Base-by-base conservation (phyloP, 345 rosid species). In the Lagerstroemia speciosa region DNA sequence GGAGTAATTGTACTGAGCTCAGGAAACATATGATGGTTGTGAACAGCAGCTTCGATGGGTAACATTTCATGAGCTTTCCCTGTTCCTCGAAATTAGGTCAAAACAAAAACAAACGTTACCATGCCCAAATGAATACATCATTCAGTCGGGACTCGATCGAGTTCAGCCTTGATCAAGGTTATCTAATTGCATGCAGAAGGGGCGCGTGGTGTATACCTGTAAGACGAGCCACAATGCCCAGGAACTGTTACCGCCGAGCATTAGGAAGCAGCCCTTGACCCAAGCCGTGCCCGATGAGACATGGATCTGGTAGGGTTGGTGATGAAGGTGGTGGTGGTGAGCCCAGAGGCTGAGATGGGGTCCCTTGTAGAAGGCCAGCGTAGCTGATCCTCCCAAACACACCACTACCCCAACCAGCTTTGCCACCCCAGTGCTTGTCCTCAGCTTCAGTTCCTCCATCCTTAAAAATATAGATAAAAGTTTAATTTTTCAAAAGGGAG, bases 171-270 rank as follows among this genome's bases (percentile, higher is more conserved):
- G n/a, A n/a, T n/a, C n/a, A n/a, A n/a, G n/a, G 8, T 36, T 9
- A 36, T 4, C 38, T 2, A 36, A 36, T 9, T 36, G 38, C n/a
- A n/a, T n/a, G n/a, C n/a, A 36, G 8, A 36, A 36, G 8, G 38
- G 8, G 8, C 8, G 8, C 38, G 38, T 36, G 8, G 38, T 36
- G 38, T 11, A 5, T 76, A 90, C 97, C 98, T 93, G 97, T 66
- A 93, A 70, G 5, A 91, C 92, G 57, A 93, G 81, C 98, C 98
- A 93, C 37, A 93, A 62, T 34, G 87, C 97, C 89, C 89, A 93
- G 24, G 66, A 78, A 36, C 69, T 69, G 76, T 87, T 87, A 76
- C 96, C 83, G 50, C 70, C 40, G 75, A 93, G 72, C 97, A 91
- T 87, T 75, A 93, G 84, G 74, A 89, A 81, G 85, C 85, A 81